Evolutionary conservation across 2,329 filamentous ascomycete species (phyloP).

Genomic region (Didymella pomorum): DNA sequence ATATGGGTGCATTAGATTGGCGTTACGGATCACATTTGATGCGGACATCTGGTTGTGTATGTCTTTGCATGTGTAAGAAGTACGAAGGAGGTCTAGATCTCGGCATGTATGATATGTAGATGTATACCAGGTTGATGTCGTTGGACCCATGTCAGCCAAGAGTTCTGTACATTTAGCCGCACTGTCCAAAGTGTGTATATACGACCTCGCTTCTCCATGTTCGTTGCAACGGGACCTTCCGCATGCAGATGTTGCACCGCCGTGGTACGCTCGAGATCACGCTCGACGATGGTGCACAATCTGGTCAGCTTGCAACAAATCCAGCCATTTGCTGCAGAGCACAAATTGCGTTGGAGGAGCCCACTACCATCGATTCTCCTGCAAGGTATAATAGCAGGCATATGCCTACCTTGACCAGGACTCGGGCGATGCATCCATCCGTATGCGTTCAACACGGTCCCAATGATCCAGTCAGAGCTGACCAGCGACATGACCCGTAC

Average conservation of each 20-base stretch:
- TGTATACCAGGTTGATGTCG: constrained; percentile 2
- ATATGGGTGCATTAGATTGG: constrained; percentile 20
- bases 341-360: background rate
- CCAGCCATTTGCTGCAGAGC: too few species aligned
- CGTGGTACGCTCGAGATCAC: too few species aligned
- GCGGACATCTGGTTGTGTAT: background rate
- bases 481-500: too few species aligned
- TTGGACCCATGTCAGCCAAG: background rate
- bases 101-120: constrained; percentile 5
- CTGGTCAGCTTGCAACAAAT: too few species aligned
- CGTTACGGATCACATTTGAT: constrained; percentile 7
- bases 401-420: background rate
- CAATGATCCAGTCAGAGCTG: too few species aligned
- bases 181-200: constrained; percentile 13
- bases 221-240: background rate
- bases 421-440: background rate
- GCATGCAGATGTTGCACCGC: constrained; percentile 1
- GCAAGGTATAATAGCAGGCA: background rate
- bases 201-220: constrained; percentile 16
- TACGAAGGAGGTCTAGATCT: background rate
- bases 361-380: too few species aligned
- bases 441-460: too few species aligned
- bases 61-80: background rate
- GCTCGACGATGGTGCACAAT: too few species aligned
- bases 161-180: constrained; percentile 9